These are phyloP conservation scores for Fagopyrum homotropicum DNA, from an alignment of 148 eudicot genomes.

Conservation along the genomic window DNA sequence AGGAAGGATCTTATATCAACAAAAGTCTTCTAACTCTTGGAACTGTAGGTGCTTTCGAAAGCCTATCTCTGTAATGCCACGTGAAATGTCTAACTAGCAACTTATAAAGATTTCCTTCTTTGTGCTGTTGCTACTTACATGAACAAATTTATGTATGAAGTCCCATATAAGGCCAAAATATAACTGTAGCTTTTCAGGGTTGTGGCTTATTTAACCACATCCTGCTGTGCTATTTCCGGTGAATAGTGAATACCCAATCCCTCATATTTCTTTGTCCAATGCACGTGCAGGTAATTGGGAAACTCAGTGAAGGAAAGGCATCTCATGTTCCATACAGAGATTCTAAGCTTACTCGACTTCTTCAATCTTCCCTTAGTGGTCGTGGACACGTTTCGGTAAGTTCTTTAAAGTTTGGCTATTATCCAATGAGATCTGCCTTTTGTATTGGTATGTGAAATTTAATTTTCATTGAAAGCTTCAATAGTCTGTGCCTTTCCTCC, in stretches of 20 bases:
- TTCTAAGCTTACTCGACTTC: slow-evolving; percentile 93
- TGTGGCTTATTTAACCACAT: background rate
- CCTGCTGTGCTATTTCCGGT: background rate
- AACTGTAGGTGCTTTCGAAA: slow-evolving; percentile 54
- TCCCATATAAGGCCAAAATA: background rate
- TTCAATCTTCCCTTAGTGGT: slow-evolving; percentile 92
- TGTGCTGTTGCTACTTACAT: slow-evolving; percentile 4
- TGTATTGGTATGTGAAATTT: background rate
- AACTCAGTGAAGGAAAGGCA: slow-evolving; percentile 97
- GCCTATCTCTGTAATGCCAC: background rate
- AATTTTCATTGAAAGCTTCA: background rate
- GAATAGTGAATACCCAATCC: background rate
- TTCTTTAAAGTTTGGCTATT: background rate
- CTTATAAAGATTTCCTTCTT: background rate
- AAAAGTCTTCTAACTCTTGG: slow-evolving; percentile 98
- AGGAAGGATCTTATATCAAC: slow-evolving; percentile 97
- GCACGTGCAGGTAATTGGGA: slow-evolving; percentile 76
- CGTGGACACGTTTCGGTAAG: slow-evolving; percentile 98
- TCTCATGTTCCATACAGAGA: slow-evolving; percentile 94
- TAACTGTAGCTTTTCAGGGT: background rate
- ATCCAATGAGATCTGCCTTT: background rate
- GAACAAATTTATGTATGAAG: background rate
- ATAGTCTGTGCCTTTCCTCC: background rate
- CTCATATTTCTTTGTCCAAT: background rate
- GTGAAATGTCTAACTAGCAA: background rate